Evolutionary conservation across 768 basidiomycete genomes (phyloP), one percentile per base, ranked within the genome.

Genomic region (Trichaptum fuscoviolaceum): DNA sequence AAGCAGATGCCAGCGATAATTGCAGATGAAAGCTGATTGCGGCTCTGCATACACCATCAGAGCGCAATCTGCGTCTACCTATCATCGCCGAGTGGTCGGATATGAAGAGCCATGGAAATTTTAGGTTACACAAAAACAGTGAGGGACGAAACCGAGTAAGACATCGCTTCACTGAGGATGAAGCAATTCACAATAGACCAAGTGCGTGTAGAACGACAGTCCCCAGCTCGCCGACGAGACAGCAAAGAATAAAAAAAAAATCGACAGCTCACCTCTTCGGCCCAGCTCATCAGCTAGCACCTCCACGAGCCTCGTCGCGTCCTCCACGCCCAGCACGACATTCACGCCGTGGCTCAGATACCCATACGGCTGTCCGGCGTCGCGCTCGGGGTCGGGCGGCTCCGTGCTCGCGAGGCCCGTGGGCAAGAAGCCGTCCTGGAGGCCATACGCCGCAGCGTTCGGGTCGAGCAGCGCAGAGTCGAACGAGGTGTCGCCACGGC

Each of bases 321-420:
- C 85, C 64, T 89, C 86, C 18, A 92, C 82, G n/a, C 89, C 89
- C 0, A 94, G 83, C 18, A 92, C 82, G 67, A 93, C 87, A 72
- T 93, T 87, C 35, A 87, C 82, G 65, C 87, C 83, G 75, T 86
- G 87, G 4, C 86, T 87, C 57, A 93, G 82, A 71, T 92, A 92
- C 62, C 91, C 90, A 72, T 93, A 93, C 67, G 83, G 83, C 67
- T 80, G 77, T 59, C 78, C 73, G 72, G 17, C 71, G 67, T 26
- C 58, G 12, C 26, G 52, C 26, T 62, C 35, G 57, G 23, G 23
- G 64, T 70, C 65, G 34, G 72, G 68, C 18, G 72, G 69, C 20
- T 69, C 65, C 8, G 65, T 10, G 15, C 35, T 67, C 23, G 69
- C 69, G 25, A 61, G 24, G 8, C 25, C 24, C 25, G 63, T 66